phyloP scores from a whole-genome alignment of 805 yeast genomes.

The Candida bentonensis region DNA sequence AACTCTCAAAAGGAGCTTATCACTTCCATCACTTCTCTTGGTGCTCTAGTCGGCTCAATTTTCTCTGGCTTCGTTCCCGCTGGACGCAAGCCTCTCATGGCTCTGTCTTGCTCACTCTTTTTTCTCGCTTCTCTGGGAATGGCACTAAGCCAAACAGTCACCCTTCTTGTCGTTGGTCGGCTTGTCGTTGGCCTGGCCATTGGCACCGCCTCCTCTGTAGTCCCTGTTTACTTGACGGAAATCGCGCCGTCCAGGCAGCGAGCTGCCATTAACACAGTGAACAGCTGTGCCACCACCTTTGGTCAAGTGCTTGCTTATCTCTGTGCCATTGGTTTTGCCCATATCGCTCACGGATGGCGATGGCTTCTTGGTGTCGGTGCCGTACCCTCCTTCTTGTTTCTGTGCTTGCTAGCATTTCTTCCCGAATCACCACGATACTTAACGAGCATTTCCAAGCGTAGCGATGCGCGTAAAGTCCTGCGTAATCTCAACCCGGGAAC shows the following conservation, averaged over 20 bases:
- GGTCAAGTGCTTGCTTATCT: constrained; percentile 93
- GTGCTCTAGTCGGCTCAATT: constrained; percentile 72
- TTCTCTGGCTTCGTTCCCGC: constrained; percentile 68
- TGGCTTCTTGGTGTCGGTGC: constrained; percentile 79
- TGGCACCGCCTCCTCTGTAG: constrained; percentile 83
- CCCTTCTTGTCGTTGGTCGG: constrained; percentile 89
- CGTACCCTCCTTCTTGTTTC: constrained; percentile 73
- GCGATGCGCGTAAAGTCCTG: constrained; percentile 55
- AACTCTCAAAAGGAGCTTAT: constrained; percentile 78
- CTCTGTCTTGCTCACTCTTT: constrained; percentile 72
- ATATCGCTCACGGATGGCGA: constrained; percentile 75
- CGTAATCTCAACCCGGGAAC: constrained; percentile 48
- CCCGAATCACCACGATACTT: constrained; percentile 95
- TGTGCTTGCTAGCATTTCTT: constrained; percentile 61
- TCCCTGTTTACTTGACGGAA: constrained; percentile 86
- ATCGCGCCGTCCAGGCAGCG: constrained; percentile 85
- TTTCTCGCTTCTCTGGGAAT: constrained; percentile 76
- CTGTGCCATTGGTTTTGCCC: constrained; percentile 47
- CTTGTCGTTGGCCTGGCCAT: constrained; percentile 93
- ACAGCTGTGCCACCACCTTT: constrained; percentile 81
- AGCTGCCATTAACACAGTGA: constrained; percentile 80
- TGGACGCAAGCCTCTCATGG: constrained; percentile 75
- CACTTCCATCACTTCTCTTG: constrained; percentile 89
- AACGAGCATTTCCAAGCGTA: constrained; percentile 52
- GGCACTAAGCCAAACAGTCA: constrained; percentile 62